Evolutionary conservation across 2,329 filamentous ascomycete genomes (phyloP), one percentile per base, ranked within the genome.

Genomic region (Plenodomus biglobosus): DNA sequence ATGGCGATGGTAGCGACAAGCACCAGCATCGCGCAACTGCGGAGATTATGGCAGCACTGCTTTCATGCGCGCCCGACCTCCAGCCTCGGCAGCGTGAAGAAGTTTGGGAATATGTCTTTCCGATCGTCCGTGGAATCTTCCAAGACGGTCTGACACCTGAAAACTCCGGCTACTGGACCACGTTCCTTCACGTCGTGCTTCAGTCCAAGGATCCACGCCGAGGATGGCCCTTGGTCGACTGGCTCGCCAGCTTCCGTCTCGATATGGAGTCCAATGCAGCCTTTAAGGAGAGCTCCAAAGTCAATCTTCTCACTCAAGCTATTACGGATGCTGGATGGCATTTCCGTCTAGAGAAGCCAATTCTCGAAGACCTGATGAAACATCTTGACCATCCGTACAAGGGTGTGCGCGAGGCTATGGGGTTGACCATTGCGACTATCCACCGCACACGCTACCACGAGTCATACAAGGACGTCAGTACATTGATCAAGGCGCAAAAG

Each of bases 331-430:
- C 86, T 30, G 94, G 94, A 1, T 99, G 95, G 94, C 94, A 99
- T 71, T 99, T 96, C 78, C 90, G 90, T 54, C 79, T 90, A 10
- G 90, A 95, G 59, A 84, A 90, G 73, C 91, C 92, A 0, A 92
- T 99, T 42, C 76, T 96, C 6, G 80, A 95, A 27, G 85, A 99
- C 70, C 96, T 97, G 73, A 78, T 99, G 51, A 79, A 82, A 19
- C 94, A 99, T 69, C 85, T 99, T 35, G 91, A 99, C 66, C 94
- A 99, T 70, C 94, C 94, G 0, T 99, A 99, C 77, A 99, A 99
- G 76, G 88, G 91, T 22, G 94, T 99, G 5, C 87, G 94, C 50
- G 94, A 99, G 73, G 86, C 92, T 0, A 96, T 99, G 75, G 94
- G 94, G 0, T 82, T 90, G 37, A 92, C 92, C 0, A 83, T 99